These are phyloP conservation scores for Fusarium lateritium DNA, from an alignment of 2,329 filamentous ascomycete genomes.

Conservation along the genomic window DNA sequence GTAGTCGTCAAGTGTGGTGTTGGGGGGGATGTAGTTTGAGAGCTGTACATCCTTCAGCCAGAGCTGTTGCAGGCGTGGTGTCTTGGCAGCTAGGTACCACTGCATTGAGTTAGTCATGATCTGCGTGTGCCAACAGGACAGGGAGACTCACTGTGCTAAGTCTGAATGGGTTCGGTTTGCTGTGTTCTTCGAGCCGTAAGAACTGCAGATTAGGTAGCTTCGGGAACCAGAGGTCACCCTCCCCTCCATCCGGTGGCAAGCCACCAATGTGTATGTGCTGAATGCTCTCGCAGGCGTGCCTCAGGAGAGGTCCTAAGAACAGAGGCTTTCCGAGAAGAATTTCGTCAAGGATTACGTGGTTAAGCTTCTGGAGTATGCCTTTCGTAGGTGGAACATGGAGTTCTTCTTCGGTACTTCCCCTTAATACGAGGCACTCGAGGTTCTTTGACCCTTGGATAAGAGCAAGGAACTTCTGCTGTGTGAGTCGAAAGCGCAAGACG, in stretches of 20 bases:
- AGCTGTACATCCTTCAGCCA: conserved; percentile 50
- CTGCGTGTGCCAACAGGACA: background rate
- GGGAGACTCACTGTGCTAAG: conserved; percentile 41
- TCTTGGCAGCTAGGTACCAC: conserved; percentile 47
- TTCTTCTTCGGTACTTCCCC: conserved; percentile 37
- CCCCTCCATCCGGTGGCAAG: conserved; percentile 33
- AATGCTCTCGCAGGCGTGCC: conserved; percentile 42
- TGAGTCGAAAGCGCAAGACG: conserved; percentile 49
- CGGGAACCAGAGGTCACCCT: conserved; percentile 32
- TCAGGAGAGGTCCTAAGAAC: conserved; percentile 40
- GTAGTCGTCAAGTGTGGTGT: conserved; percentile 36
- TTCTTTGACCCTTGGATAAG: conserved; percentile 48
- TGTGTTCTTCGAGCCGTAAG: conserved; percentile 49
- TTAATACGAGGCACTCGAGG: conserved; percentile 47
- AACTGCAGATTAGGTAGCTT: conserved; percentile 50
- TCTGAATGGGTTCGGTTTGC: conserved; percentile 30
- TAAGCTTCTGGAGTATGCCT: conserved; percentile 41
- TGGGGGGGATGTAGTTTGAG: conserved; percentile 11
- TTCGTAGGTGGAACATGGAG: conserved; percentile 42
- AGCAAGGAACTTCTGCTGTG: conserved; percentile 49
- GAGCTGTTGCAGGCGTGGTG: conserved; percentile 53
- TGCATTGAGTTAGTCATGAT: conserved; percentile 31
- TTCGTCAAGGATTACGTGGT: conserved; percentile 42
- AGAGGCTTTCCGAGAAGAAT: conserved; percentile 33
- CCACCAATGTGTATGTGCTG: conserved; percentile 46